Evolutionary conservation across 176 grass and related monocot genomes (phyloP), one percentile per base, ranked within the genome.

Genomic region (Raddia distichophylla): DNA sequence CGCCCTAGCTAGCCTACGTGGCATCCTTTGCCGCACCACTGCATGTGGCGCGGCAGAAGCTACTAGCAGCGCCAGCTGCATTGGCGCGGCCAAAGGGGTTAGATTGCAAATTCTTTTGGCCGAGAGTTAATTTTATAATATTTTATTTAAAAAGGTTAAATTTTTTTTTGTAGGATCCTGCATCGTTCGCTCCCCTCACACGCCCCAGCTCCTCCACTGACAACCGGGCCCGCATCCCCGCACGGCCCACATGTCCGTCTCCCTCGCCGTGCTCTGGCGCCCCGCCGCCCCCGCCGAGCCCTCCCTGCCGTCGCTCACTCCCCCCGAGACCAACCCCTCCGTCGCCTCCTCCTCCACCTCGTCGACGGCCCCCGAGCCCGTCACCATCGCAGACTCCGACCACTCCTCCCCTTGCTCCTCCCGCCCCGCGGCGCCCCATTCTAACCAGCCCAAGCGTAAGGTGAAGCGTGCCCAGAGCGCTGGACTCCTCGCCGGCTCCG

Each of bases 401-500:
- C 64, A 73, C 65, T 60, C 75, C 5, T 62, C 71, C 17, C 79
- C 18, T 34, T 58, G 19, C 32, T 33, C 86, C 59, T 0, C 66
- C 17, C 43, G 7, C 74, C 42, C 55, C 65, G 18, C 79, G 6
- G 62, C 32, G 14, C 35, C 49, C 18, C 56, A 60, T 52, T 64
- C 91, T 14, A 63, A 70, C 43, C 69, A 64, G 68, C 67, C 60
- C 53, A 60, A n/a, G 51, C 75, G 74, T 67, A 76, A 81, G 53
- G 84, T 89, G 58, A 86, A 84, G 83, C 91, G 91, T 60, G 64
- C 78, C 43, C 71, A 86, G 80, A 93, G 91, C 84, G 91, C 91
- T 22, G 90, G 90, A n/a, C 90, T 92, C 56, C 74, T 69, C 43
- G 90, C 66, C 48, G 73, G 71, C 51, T 86, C 90, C 57, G 91